Evolutionary conservation across 2,329 filamentous ascomycete genomes (phyloP).

Genomic region (Chrysoporthe austroafricana): DNA sequence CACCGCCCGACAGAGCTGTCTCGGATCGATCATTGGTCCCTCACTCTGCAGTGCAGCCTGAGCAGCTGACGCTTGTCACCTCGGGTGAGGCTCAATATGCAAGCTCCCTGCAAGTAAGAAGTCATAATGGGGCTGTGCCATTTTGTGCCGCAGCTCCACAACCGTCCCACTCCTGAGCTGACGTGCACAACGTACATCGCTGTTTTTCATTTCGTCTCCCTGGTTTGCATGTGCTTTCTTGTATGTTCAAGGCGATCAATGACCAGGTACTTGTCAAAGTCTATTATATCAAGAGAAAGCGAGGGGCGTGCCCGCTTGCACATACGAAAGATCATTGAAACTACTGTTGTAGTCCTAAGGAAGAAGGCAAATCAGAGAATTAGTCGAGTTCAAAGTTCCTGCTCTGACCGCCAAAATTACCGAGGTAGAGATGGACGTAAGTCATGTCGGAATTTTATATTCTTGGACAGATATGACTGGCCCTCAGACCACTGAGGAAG

Average conservation of each 20-base stretch:
- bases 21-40: not conserved
- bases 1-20: not conserved
- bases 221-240: not conserved
- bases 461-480: not conserved
- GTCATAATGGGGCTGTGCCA: no score
- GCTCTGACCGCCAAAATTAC: no score
- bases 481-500: not conserved
- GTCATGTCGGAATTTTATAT: not conserved
- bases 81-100: not conserved
- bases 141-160: no score
- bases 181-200: no score
- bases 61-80: not conserved
- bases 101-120: no score
- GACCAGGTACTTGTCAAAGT: not conserved
- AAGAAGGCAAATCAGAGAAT: no score
- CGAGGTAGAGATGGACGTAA: not conserved
- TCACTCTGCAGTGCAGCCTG: not conserved
- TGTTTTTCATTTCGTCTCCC: no score
- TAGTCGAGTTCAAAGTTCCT: no score
- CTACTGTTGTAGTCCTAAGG: no score
- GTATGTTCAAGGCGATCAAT: not conserved
- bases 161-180: no score
- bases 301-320: not conserved
- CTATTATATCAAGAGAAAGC: not conserved
- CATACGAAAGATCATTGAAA: not conserved